Evolutionary conservation across 768 basidiomycete genomes (phyloP), one percentile per base, ranked within the genome.

Genomic region (Tylopilus felleus): DNA sequence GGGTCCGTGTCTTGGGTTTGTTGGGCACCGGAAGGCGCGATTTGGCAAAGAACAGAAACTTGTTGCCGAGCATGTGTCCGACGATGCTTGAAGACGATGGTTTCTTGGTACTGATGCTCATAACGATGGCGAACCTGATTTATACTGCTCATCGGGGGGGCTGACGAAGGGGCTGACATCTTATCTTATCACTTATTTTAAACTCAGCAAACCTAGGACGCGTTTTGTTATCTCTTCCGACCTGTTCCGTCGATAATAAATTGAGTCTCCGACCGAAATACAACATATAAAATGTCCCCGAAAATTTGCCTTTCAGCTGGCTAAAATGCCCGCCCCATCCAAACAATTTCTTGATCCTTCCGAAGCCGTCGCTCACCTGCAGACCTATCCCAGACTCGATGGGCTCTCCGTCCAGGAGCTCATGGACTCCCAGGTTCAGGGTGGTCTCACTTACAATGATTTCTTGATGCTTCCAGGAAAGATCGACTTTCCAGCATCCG

Each of bases 371-470:
- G 81, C 85, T 38, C 80, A 85, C 64, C 87, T 99, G 66, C 76
- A 80, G 61, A 71, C 79, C 3, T 98, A 98, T 68, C 21, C 73
- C 23, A 76, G 76, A 51, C 67, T 72, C 10, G 96, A 99, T 83
- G 96, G 97, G 39, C 82, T 99, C 47, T 84, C 88, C 55, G 79
- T 91, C 56, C 53, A 73, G 8, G 89, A 98, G 65, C 85, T 98
- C 61, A 94, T 98, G 84, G 83, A 97, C 77, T 88, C 89, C 1
- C 79, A 75, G 43, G 73, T 84, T 58, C 86, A 93, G 64, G 94
- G 93, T 19, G 97, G 97, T 13, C 83, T 99, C 60, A 97, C 97
- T 14, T 98, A 98, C 76, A 98, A 98, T 67, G 97, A 98, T 68
- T 95, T 98, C 74, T 80, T 98, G 61, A 71, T 97, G 57, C 80